phyloP scores from a whole-genome alignment of 73 alveolate species.

The Stentor coeruleus region DNA sequence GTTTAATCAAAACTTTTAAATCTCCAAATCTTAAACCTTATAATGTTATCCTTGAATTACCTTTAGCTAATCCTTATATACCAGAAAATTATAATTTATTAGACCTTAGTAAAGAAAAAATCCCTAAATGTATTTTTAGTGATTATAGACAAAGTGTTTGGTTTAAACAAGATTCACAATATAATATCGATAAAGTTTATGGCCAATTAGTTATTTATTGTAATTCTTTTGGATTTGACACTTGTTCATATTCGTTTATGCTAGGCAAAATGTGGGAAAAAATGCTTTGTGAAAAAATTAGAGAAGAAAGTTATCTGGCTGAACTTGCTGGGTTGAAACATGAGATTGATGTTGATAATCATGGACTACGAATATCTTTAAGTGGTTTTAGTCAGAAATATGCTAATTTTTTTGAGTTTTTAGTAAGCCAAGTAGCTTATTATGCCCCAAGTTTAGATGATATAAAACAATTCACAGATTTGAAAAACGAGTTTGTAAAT shows the following conservation, averaged over 20 bases:
- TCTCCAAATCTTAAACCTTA: constrained; percentile 40
- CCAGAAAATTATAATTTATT: constrained; percentile 72
- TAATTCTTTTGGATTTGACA: constrained; percentile 41
- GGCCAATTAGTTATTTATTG: constrained; percentile 51
- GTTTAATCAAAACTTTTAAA: constrained; percentile 29
- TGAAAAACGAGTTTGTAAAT: background rate
- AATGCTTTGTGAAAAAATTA: constrained; percentile 59
- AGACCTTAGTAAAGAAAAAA: constrained; percentile 40
- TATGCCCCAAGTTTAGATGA: constrained; percentile 33
- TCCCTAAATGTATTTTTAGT: constrained; percentile 46
- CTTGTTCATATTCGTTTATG: constrained; percentile 43
- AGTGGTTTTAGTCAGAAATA: constrained; percentile 54
- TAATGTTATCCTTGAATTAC: constrained; percentile 24
- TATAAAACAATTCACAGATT: constrained; percentile 37
- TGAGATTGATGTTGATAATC: constrained; percentile 23
- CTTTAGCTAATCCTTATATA: constrained; percentile 55
- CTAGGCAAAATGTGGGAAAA: constrained; percentile 46
- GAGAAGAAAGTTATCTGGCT: constrained; percentile 83
- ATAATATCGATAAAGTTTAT: constrained; percentile 69
- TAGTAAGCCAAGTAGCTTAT: constrained; percentile 31
- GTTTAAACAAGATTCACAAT: constrained; percentile 66
- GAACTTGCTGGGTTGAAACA: constrained; percentile 54
- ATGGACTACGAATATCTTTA: constrained; percentile 37
- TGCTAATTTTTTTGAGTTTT: constrained; percentile 39
- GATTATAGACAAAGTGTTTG: constrained; percentile 59